Percentiles rank a stretch among this genome's conserved stretches.
Conservation (phyloP, 345 rosid species). For the rapeseed (Brassica napus) region Da-Ae NC_063440.1:15347501-15348000, state of each 20-base stretch:
- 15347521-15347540: constrained; percentile 55
- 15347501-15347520: constrained; percentile 51
- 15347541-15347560: constrained; percentile 80
- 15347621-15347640: constrained; percentile 78
- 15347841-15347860: constrained; percentile 16
- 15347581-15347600: constrained; percentile 62
- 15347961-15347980: constrained; percentile 28
- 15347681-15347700: constrained; percentile 74
- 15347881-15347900: constrained; percentile 27
- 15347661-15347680: constrained; percentile 65
- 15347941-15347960: constrained; percentile 26
- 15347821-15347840: neutral
- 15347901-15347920: constrained; percentile 34
- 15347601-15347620: constrained; percentile 60
- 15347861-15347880: constrained; percentile 22
- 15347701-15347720: constrained; percentile 70
- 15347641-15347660: constrained; percentile 83
- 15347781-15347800: constrained; percentile 18
- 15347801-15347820: constrained; percentile 15
- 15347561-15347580: constrained; percentile 76
- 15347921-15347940: constrained; percentile 34
- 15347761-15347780: constrained; percentile 27
- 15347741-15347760: constrained; percentile 51
- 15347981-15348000: constrained; percentile 33
- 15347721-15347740: constrained; percentile 84